phyloP scores from a whole-genome alignment of 805 yeast species.

The Kodamaea kaohsiungensis region DNA sequence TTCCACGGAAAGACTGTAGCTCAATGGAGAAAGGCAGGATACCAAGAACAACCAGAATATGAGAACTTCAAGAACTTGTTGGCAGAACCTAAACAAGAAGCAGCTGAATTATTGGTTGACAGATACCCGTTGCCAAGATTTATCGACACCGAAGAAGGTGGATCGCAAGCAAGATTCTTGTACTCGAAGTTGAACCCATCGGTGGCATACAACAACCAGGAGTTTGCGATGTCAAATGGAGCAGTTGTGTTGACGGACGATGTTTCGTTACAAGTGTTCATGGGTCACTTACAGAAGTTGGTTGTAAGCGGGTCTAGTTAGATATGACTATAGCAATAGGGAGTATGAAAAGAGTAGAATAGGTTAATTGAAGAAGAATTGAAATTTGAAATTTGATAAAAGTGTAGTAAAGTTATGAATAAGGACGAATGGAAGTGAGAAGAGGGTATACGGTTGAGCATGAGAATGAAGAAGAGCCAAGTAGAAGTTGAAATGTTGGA shows the following conservation, averaged over 20 bases:
- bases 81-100: conserved; percentile 89
- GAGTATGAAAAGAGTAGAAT: background rate
- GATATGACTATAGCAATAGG: background rate
- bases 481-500: too few relatives aligned
- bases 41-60: conserved; percentile 88
- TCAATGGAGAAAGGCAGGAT: conserved; percentile 94
- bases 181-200: conserved; percentile 95
- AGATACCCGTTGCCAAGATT: conserved; percentile 98
- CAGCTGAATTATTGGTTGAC: conserved; percentile 86
- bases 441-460: too few relatives aligned
- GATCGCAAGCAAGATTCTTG: conserved; percentile 96
- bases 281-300: conserved; percentile 89
- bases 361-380: background rate
- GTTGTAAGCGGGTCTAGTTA: conserved; percentile 59
- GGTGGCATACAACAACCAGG: conserved; percentile 69
- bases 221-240: conserved; percentile 46
- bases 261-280: conserved; percentile 90
- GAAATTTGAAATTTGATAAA: background rate
- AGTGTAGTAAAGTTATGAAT: too few relatives aligned
- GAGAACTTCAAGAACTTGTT: conserved; percentile 83
- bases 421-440: too few relatives aligned
- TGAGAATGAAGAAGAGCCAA: too few relatives aligned
- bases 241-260: conserved; percentile 96
- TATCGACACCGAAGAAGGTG: conserved; percentile 97
- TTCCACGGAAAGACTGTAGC: conserved; percentile 95